phyloP scores from a whole-genome alignment of 2,329 filamentous ascomycete species.

The Acarospora socialis region DNA sequence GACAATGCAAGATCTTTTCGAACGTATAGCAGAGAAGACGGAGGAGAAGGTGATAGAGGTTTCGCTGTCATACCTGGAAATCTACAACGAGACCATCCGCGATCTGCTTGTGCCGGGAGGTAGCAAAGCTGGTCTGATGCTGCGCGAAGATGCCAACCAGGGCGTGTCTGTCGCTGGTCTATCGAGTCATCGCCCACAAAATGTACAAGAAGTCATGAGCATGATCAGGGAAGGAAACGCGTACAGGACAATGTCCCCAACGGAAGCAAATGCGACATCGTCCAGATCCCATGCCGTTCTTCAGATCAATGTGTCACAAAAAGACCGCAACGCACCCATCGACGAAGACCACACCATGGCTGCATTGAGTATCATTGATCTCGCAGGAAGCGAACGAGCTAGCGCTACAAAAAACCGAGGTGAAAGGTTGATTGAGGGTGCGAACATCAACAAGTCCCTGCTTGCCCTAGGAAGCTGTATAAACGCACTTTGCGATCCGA shows the following conservation, averaged over 20 bases:
- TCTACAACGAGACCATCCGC: conserved; percentile 98
- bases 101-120: conserved; percentile 79
- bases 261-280: conserved; percentile 91
- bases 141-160: conserved; percentile 89
- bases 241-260: conserved; percentile 88
- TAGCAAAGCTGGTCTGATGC: conserved; percentile 71
- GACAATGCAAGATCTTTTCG: conserved; percentile 97
- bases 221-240: conserved; percentile 96
- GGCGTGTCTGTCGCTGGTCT: conserved; percentile 81
- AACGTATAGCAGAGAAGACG: conserved; percentile 76
- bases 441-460: conserved; percentile 98
- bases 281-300: conserved; percentile 94
- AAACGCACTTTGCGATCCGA: conserved; percentile 88
- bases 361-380: conserved; percentile 92
- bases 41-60: conserved; percentile 82
- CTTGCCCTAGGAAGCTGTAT: conserved; percentile 93
- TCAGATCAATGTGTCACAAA: conserved; percentile 90
- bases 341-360: conserved; percentile 97
- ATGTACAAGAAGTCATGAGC: conserved; percentile 96
- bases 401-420: conserved; percentile 95
- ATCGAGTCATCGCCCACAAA: conserved; percentile 78
- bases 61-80: conserved; percentile 88
- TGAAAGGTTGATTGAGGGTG: conserved; percentile 78
- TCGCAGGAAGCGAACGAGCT: conserved; percentile 88
- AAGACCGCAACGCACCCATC: conserved; percentile 80